phyloP scores from a whole-genome alignment of 2,329 filamentous ascomycete genomes.

The Claviceps spartinae region DNA sequence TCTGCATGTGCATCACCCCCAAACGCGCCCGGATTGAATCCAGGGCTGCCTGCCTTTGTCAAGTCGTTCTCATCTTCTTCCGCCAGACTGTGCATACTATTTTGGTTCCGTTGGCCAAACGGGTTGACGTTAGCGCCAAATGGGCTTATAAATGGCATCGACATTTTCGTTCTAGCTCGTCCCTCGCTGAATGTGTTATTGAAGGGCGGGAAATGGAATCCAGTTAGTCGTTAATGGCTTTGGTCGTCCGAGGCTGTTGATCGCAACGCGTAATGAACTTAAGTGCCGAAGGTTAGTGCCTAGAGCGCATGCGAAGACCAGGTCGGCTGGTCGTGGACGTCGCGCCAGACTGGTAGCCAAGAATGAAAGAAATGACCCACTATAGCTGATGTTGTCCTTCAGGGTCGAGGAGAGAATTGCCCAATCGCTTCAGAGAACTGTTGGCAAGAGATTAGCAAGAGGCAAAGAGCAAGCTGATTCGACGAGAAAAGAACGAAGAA shows the following conservation, averaged over 20 bases:
- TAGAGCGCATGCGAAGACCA: not conserved
- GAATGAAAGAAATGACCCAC: not conserved
- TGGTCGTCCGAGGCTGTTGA: not conserved
- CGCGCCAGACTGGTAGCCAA: too few species aligned
- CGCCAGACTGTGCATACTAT: slow-evolving; percentile 42
- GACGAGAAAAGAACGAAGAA: not conserved
- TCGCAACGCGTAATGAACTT: not conserved
- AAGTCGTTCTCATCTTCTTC: slow-evolving; percentile 74
- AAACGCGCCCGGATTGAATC: slow-evolving; percentile 35
- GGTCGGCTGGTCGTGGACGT: too few species aligned
- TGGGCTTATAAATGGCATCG: slow-evolving; percentile 65
- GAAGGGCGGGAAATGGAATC: too few species aligned
- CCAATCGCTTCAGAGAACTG: not conserved
- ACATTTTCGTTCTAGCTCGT: slow-evolving; percentile 35
- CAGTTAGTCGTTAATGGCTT: not conserved
- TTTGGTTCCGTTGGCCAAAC: slow-evolving; percentile 40
- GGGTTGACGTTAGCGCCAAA: slow-evolving; percentile 57
- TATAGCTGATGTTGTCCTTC: not conserved
- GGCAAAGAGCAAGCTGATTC: not conserved
- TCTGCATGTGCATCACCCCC: slow-evolving; percentile 37
- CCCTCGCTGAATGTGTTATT: not conserved
- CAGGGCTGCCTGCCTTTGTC: slow-evolving; percentile 48
- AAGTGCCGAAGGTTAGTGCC: not conserved
- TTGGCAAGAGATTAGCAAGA: not conserved
- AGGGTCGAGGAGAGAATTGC: not conserved